phyloP scores from a whole-genome alignment of 352 stramenopile genomes.

The Peronospora belbahrii region DNA sequence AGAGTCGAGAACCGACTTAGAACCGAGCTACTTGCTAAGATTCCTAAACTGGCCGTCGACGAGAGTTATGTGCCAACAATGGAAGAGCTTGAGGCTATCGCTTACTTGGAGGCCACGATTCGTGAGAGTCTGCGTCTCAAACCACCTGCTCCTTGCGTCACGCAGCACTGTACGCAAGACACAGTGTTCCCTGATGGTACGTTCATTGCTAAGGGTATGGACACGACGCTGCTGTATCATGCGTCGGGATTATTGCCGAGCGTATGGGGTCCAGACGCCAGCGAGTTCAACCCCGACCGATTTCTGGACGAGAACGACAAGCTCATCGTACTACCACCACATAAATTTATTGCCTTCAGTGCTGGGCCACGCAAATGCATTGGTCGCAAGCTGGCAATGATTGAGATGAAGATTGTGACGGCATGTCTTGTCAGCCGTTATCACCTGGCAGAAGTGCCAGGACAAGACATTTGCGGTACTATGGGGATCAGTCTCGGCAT shows the following conservation, averaged over 20 bases:
- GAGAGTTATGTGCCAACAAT: constrained; percentile 27
- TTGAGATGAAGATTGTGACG: constrained; percentile 72
- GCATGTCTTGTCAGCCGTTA: constrained; percentile 48
- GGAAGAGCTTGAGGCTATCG: constrained; percentile 24
- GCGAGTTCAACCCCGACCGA: constrained; percentile 35
- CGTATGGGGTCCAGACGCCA: constrained; percentile 39
- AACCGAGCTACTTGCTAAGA: constrained; percentile 15
- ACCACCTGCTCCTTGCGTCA: constrained; percentile 35
- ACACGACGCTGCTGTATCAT: constrained; percentile 36
- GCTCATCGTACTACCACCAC: constrained; percentile 18
- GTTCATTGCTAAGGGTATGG: constrained; percentile 28
- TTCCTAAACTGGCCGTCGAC: constrained; percentile 21
- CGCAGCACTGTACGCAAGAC: constrained; percentile 30
- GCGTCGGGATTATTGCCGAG: constrained; percentile 25
- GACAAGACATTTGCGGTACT: constrained; percentile 32
- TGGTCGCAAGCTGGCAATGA: constrained; percentile 43
- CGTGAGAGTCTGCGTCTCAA: constrained; percentile 43
- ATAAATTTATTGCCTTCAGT: constrained; percentile 36
- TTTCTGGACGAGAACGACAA: constrained; percentile 31
- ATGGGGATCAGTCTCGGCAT: constrained; percentile 47
- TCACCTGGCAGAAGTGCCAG: constrained; percentile 30
- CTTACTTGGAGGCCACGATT: constrained; percentile 36
- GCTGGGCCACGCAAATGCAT: constrained; percentile 30
- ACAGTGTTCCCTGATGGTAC: constrained; percentile 46
- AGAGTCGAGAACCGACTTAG: constrained; percentile 31